Conservation (phyloP, 768 basidiomycete species). For the Tylopilus subfusipes region DNA sequence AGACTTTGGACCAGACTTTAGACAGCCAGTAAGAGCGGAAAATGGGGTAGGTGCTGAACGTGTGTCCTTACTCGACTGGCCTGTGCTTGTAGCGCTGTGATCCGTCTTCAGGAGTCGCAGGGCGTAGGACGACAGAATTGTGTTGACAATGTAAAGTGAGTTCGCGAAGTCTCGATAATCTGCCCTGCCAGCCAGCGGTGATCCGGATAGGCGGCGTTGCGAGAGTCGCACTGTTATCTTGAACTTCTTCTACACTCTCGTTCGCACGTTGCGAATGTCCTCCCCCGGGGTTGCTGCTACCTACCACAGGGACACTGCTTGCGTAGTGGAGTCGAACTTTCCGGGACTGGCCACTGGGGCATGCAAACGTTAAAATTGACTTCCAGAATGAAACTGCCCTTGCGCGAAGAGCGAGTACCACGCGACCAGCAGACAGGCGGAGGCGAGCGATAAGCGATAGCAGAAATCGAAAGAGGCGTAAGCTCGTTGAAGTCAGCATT, state of each 20-base stretch:
- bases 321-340: not conserved
- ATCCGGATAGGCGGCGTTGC: not conserved
- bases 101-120: constrained; percentile 7
- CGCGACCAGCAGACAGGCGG: not conserved
- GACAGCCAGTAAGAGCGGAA: not conserved
- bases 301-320: not conserved
- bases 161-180: not conserved
- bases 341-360: not conserved
- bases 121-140: not conserved
- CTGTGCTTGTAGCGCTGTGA: constrained; percentile 10
- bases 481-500: not conserved
- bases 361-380: not conserved
- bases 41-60: not conserved
- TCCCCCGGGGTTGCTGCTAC: not conserved
- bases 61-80: not conserved
- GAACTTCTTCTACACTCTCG: not conserved
- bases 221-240: not conserved
- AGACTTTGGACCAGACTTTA: too few species aligned
- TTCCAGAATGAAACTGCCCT: constrained; percentile 2
- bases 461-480: not conserved
- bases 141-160: not conserved
- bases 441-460: constrained; percentile 1
- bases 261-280: not conserved
- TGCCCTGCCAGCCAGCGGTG: not conserved
- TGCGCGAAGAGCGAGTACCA: not conserved